Percentiles rank a stretch among this genome's conserved stretches.
Evolutionary conservation across 768 basidiomycete species (phyloP).

Genomic region (Exsudoporus frostii): DNA sequence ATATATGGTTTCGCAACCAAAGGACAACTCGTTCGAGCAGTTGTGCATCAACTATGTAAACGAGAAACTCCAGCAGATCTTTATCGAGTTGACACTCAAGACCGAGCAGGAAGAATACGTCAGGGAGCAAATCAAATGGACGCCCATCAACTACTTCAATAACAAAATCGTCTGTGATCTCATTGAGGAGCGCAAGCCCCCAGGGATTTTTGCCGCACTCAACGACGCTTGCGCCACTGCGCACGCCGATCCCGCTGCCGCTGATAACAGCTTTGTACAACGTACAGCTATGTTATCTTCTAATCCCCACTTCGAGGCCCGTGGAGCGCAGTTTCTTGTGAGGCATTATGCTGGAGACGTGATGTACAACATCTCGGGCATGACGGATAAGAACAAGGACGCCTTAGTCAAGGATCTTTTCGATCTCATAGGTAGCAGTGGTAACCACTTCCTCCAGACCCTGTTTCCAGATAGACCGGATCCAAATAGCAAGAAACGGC

Average conservation of each 20-base stretch:
- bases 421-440: conserved; percentile 78
- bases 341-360: conserved; percentile 98
- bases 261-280: conserved; percentile 96
- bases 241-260: conserved; percentile 93
- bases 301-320: conserved; percentile 92
- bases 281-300: conserved; percentile 75
- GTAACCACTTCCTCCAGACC: conserved; percentile 81
- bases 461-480: conserved; percentile 95
- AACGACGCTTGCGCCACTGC: conserved; percentile 99
- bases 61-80: conserved; percentile 99
- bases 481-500: conserved; percentile 95
- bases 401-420: conserved; percentile 91
- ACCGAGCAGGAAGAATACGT: conserved; percentile 99
- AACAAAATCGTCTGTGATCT: conserved; percentile 98
- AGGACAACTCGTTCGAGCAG: conserved; percentile 97
- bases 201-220: conserved; percentile 95
- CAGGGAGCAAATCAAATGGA: conserved; percentile 98
- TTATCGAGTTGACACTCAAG: conserved; percentile 97
- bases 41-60: conserved; percentile 99
- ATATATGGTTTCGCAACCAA: conserved; percentile 23
- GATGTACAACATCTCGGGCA: conserved; percentile 94
- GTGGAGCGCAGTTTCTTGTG: conserved; percentile 92
- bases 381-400: conserved; percentile 99
- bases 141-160: conserved; percentile 98
- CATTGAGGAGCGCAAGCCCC: conserved; percentile 94